Evolutionary conservation across 352 stramenopile species (phyloP).

Genomic region (Globisporangium alternatum): DNA sequence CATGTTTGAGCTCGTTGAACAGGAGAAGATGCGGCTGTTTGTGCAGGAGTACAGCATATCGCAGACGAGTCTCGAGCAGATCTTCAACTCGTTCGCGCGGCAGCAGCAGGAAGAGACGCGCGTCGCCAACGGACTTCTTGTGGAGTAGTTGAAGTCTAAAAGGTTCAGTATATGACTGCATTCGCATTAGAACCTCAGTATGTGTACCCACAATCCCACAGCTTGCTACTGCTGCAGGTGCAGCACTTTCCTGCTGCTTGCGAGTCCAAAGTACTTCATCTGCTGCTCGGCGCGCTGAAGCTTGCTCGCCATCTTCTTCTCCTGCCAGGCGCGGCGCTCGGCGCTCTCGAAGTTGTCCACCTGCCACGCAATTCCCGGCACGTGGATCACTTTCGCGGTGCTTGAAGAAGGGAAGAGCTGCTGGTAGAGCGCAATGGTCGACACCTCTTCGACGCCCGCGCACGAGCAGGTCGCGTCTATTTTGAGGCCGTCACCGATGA

Average conservation of each 20-base stretch:
- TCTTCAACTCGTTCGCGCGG: slow-evolving; percentile 84
- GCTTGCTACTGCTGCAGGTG: slow-evolving; percentile 1
- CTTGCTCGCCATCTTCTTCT: slow-evolving; percentile 96
- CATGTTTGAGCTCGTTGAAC: slow-evolving; percentile 16
- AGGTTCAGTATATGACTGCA: too few species aligned
- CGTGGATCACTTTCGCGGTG: slow-evolving; percentile 80
- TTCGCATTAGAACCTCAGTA: too few species aligned
- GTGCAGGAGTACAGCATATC: slow-evolving; percentile 80
- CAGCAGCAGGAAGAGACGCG: slow-evolving; percentile 29
- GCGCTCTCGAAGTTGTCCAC: slow-evolving; percentile 59
- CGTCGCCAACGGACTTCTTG: not conserved
- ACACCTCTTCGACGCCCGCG: slow-evolving; percentile 92
- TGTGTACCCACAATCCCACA: too few species aligned
- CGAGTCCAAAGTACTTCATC: slow-evolving; percentile 51
- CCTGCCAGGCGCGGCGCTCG: slow-evolving; percentile 88
- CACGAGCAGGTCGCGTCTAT: slow-evolving; percentile 27
- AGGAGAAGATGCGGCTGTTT: slow-evolving; percentile 14
- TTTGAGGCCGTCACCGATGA: slow-evolving; percentile 86
- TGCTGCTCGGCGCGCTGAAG: slow-evolving; percentile 77
- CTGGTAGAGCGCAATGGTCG: slow-evolving; percentile 91
- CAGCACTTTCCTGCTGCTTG: not conserved
- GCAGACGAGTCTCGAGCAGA: slow-evolving; percentile 84
- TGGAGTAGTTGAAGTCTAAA: not conserved
- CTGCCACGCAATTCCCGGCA: slow-evolving; percentile 83
- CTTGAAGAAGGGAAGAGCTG: slow-evolving; percentile 60